Evolutionary conservation across 1,284 basidiomycete genomes (phyloP).

Genomic region (Lignosus rhinocerotis): DNA sequence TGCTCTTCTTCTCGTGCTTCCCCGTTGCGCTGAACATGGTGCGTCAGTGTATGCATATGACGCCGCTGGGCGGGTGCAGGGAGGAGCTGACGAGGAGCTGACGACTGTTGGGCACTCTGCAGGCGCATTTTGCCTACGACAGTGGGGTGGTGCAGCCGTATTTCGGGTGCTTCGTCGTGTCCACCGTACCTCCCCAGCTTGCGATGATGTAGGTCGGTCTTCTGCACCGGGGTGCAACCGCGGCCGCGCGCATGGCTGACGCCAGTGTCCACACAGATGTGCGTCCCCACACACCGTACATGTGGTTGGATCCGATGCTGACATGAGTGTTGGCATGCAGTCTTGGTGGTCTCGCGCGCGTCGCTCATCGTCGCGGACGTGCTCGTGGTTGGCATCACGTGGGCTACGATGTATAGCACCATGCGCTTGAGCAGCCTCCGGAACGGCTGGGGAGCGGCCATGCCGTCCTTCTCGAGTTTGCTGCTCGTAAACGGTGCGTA

Average conservation of each 20-base stretch:
- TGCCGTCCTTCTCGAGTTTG: background rate
- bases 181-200: background rate
- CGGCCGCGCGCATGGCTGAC: too few species aligned
- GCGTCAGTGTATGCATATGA: background rate
- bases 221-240: too few species aligned
- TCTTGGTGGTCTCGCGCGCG: background rate
- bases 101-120: too few species aligned
- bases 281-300: background rate
- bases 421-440: too few species aligned
- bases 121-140: background rate
- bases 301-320: background rate
- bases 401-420: background rate
- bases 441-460: too few species aligned
- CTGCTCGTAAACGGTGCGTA: background rate
- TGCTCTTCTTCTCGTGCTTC: background rate
- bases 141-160: background rate
- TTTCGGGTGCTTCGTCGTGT: background rate
- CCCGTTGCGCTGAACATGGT: conserved; percentile 1
- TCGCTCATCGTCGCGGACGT: conserved; percentile 2
- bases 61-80: too few species aligned
- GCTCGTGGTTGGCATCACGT: background rate
- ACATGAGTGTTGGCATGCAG: background rate
- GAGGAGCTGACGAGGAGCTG: background rate
- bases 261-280: background rate
- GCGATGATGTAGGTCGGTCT: background rate